phyloP scores from a whole-genome alignment of 306 rosid genomes.

The Acacia acuminata region DNA sequence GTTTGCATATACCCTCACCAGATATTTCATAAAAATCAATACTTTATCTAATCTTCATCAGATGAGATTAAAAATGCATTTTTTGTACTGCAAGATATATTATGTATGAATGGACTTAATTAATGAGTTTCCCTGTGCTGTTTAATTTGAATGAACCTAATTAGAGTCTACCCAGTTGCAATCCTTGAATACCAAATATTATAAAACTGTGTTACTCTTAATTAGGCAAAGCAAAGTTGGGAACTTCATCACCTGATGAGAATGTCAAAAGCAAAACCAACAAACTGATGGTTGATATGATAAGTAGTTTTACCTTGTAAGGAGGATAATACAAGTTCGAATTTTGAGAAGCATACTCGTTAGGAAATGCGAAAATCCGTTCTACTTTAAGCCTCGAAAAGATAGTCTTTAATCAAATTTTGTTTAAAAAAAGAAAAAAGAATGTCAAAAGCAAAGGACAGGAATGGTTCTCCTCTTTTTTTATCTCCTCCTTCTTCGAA shows the following conservation, averaged over 20 bases:
- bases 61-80: not conserved
- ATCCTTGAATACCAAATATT: not conserved
- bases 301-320: too few relatives aligned
- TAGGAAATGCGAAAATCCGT: too few relatives aligned
- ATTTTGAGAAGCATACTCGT: too few relatives aligned
- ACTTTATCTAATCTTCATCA: not conserved
- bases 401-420: too few relatives aligned
- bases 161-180: not conserved
- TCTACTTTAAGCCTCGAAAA: too few relatives aligned
- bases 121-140: not conserved
- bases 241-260: slow-evolving; percentile 17
- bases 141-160: not conserved
- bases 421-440: too few relatives aligned
- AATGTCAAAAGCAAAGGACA: slow-evolving; percentile 51
- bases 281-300: too few relatives aligned
- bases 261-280: slow-evolving; percentile 31
- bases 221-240: slow-evolving; percentile 27
- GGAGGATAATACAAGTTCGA: too few relatives aligned
- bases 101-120: not conserved
- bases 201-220: not conserved
- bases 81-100: not conserved
- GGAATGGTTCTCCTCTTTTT: slow-evolving; percentile 36
- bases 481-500: not conserved
- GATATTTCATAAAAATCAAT: not conserved
- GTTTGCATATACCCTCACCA: not conserved